Evolutionary conservation across 345 rosid species (phyloP).

Genomic region (Clausena lansium): DNA sequence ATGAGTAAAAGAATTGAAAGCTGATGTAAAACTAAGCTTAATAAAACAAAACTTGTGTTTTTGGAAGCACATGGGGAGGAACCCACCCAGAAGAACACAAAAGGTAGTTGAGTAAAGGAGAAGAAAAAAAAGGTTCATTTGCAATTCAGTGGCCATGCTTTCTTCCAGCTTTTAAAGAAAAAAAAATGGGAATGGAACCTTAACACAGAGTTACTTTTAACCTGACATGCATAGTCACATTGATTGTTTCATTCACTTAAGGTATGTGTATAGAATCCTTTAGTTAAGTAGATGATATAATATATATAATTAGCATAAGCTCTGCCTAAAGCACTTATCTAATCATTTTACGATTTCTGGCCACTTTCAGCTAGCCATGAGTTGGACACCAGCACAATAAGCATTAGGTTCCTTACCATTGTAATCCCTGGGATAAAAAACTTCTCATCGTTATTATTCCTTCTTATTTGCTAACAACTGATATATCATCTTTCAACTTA

Average conservation of each 20-base stretch:
- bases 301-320: background rate
- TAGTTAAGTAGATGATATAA: background rate
- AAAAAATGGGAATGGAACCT: background rate
- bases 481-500: background rate
- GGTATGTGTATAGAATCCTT: background rate
- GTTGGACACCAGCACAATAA: conserved; percentile 20
- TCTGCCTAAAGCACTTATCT: background rate
- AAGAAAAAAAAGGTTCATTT: background rate
- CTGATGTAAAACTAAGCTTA: background rate
- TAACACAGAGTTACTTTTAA: conserved; percentile 11
- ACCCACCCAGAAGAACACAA: background rate
- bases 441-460: background rate
- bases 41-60: background rate
- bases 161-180: too few species aligned
- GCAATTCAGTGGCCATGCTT: conserved; percentile 10
- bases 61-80: conserved; percentile 2
- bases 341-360: too few species aligned
- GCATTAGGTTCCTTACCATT: conserved; percentile 17
- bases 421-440: background rate
- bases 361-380: conserved; percentile 1
- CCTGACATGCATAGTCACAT: conserved; percentile 13
- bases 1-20: background rate
- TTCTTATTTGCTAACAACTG: background rate
- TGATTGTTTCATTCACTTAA: background rate
- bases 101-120: background rate